Base-by-base conservation (phyloP, 345 rosid genomes). In the Arabis alpina region DNA sequence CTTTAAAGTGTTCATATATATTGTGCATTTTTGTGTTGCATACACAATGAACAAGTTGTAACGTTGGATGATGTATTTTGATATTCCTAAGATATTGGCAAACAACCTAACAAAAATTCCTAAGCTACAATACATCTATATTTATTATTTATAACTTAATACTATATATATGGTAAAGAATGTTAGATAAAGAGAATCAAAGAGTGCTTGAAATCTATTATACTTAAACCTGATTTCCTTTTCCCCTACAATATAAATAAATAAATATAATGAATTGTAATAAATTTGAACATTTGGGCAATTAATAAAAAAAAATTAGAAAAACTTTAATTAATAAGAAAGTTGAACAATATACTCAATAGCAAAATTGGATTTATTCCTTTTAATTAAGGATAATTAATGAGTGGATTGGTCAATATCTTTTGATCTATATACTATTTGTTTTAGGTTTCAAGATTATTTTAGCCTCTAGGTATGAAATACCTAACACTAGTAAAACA, bases 11-110 rank as follows among this genome's bases (percentile, higher is more conserved):
- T 16, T 53, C 19, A 2, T n/a, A 2, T 40, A 27, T 49, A 39
- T 70, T 41, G 52, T 60, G 48, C 56, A 47, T n/a, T 4, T 50
- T 40, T 70, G 24, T 60, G 6, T 48, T 56, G 55, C 48, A 60
- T 49, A 47, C 13, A 48, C 19, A 49, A 56, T 43, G 45, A 45
- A 54, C 2, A 27, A 49, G 66, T 28, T 51, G 40, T 36, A 70
- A 70, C 67, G 53, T 51, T 51, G 67, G 44, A 60, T 16, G 9
- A 8, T 48, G 25, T 65, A 13, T 36, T 34, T 32, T 54, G n/a
- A 6, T 34, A 34, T 6, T 34, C 37, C 8, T 34, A 34, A 34
- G 37, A 34, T 34, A 34, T 28, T 28, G 30, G 30, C 4, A 1
- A 28, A 19, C 23, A 19, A 19, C n/a, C n/a, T n/a, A n/a, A 19